Base-by-base conservation (phyloP, 2,329 filamentous ascomycete genomes). In the Claviceps cyperi region DNA sequence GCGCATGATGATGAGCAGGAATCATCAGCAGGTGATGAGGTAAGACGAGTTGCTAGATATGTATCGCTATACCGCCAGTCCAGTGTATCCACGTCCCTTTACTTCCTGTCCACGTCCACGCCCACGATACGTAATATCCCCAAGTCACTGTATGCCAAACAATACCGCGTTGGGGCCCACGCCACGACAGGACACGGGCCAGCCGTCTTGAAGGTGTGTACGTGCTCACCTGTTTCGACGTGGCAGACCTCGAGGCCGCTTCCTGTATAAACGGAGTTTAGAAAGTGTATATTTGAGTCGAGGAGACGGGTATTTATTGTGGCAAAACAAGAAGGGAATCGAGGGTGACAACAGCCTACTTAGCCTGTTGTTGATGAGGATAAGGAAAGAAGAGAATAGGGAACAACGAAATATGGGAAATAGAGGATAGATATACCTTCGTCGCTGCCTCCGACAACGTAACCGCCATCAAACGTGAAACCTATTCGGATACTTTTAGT, bases 391-490 rank as follows among this genome's bases (percentile, higher is more conserved):
- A 28, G 9, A 8, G 28, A 19, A 38, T 6, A 7, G 32, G 21
- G 19, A 21, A 7, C 5, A 13, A 38, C 6, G 22, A 2, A 36
- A 8, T 8, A 5, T 24, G 13, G 13, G 14, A 6, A 32, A 44
- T 3, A 28, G 19, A 5, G 43, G 28, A 4, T 5, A 3, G 32
- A 14, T 1, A 67, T 66, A 71, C 79, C 82, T 66, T 88, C 84
- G 50, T 88, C 84, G 51, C 82, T 84, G 19, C 84, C 85, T 9
- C 81, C 84, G 2, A 83, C 79, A 22, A 90, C 68, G 60, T 82
- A 91, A 59, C 78, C 81, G 1, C 86, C 85, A 58, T 90, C 85
- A 64, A 85, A 90, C 15, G 79, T 84, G 62, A 90, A 91, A 60
- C 83, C 81, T 79, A 22, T 21, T 17, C 14, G 15, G 14, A 43